Evolutionary conservation across 2,329 filamentous ascomycete genomes (phyloP), one percentile per base, ranked within the genome.

Genomic region (Neoarthrinium moseri): DNA sequence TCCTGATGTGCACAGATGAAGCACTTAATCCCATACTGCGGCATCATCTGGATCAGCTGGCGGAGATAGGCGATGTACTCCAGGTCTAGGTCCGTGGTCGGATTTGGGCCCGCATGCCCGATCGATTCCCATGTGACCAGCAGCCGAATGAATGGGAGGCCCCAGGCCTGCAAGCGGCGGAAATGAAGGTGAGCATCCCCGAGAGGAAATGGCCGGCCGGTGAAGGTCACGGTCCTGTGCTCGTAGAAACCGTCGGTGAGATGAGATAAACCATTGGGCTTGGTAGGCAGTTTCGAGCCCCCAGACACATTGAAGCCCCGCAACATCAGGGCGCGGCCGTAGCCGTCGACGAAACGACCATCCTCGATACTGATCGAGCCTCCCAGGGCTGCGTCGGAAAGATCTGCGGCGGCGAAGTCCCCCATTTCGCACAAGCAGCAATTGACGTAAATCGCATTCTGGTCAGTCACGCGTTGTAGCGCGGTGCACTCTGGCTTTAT

Each of bases 1-100:
- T 71, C 68, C 49, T 71, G 68, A 18, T 71, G 68, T 0, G 66
- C 68, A 47, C 69, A 70, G n/a, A 71, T 44, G 47, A 71, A 71
- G 51, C 68, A 69, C 45, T 64, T 64, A 35, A 71, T 57, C 18
- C 69, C 68, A 37, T 66, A 67, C 32, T 51, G 47, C 0, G 67
- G 62, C 58, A 71, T 71, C 43, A 68, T 47, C 24, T 64, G 58
- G 4, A 71, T 51, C 15, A 71, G 60, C 20, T 56, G 50, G 10
- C 61, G 58, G 8, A 71, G 54, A 43, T 70, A 71, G 4, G 50
- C 58, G 7, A 71, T 63, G 43, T 71, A 71, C 45, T 68, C 66
- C 6, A 64, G 44, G 46, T 71, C 68, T 4, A 63, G 50, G 46
- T 69, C 58, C n/a, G 51, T 55, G 30, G 47, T 45, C 4, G 63